phyloP scores from a whole-genome alignment of 495 filamentous ascomycete genomes.

The Lasiosphaeria miniovina region DNA sequence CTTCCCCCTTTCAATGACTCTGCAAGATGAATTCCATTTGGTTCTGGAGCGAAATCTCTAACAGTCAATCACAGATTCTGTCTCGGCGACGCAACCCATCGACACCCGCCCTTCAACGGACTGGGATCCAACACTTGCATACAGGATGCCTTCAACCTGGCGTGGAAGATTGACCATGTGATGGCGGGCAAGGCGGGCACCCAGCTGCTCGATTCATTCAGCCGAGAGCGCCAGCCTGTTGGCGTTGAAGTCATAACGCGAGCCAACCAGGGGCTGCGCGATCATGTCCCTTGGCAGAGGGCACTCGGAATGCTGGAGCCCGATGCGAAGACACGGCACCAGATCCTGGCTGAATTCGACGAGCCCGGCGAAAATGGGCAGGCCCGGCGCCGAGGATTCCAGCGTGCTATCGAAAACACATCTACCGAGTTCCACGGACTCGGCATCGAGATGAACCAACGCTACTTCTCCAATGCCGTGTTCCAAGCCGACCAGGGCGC shows the following conservation, averaged over 20 bases:
- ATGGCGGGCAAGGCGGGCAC: constrained; percentile 31
- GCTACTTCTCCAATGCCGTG: constrained; percentile 32
- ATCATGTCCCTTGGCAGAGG: constrained; percentile 32
- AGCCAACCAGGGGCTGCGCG: constrained; percentile 38
- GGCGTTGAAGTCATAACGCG: constrained; percentile 35
- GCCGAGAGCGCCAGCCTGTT: constrained; percentile 42
- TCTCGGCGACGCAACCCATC: constrained; percentile 47
- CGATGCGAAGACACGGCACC: constrained; percentile 21
- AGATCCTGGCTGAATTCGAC: constrained; percentile 29
- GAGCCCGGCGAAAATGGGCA: constrained; percentile 28
- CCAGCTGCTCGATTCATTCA: constrained; percentile 34
- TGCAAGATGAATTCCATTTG: background rate
- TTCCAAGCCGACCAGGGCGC: constrained; percentile 23
- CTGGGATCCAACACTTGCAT: constrained; percentile 50
- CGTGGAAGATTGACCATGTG: constrained; percentile 47
- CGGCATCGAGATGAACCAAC: constrained; percentile 42
- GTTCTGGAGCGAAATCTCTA: background rate
- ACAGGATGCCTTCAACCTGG: constrained; percentile 49
- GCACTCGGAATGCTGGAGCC: constrained; percentile 36
- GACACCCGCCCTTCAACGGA: constrained; percentile 47
- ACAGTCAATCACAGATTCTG: constrained; percentile 29
- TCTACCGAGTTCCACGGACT: constrained; percentile 37
- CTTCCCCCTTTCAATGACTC: background rate
- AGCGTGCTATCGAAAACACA: constrained; percentile 30
- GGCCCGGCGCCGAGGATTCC: constrained; percentile 20